Evolutionary conservation across 2,329 filamentous ascomycete genomes (phyloP).

Genomic region (Emergomyces pasteurianus): DNA sequence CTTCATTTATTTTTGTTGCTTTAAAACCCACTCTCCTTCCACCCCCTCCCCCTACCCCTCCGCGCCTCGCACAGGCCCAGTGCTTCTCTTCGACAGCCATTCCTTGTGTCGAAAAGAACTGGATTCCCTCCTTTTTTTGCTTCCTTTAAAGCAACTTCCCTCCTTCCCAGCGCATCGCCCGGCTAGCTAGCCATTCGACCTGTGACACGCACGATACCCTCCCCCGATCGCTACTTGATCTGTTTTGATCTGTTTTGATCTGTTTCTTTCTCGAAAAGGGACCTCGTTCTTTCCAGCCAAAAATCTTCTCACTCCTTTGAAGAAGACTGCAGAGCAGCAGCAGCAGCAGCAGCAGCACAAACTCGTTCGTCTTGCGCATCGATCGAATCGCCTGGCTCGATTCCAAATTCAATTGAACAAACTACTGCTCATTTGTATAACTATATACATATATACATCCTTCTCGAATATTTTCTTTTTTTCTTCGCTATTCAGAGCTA

Average conservation of each 20-base stretch:
- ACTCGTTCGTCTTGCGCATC: no score
- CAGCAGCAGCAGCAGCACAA: no score
- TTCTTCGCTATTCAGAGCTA: neutral
- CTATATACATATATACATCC: no score
- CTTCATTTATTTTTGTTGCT: no score
- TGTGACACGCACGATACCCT: no score
- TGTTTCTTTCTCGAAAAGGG: no score
- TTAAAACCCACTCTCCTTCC: no score
- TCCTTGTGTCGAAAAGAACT: neutral
- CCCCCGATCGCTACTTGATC: neutral
- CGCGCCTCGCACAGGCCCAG: neutral
- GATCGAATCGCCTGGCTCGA: slow-evolving; percentile 6
- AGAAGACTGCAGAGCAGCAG: neutral
- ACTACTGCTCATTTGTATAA: no score
- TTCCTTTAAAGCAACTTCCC: neutral
- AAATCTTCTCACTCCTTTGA: neutral
- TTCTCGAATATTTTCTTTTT: neutral
- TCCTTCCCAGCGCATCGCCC: neutral
- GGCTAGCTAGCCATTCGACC: neutral
- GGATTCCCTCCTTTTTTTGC: neutral
- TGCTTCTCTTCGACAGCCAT: neutral
- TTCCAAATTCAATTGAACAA: slow-evolving; percentile 5
- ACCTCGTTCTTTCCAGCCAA: neutral
- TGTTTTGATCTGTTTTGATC: no score
- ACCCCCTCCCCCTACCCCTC: neutral